Percentiles rank a stretch among this genome's conserved stretches.
Evolutionary conservation across 352 stramenopile species (phyloP).

Genomic region (Globisporangium camurandrum): DNA sequence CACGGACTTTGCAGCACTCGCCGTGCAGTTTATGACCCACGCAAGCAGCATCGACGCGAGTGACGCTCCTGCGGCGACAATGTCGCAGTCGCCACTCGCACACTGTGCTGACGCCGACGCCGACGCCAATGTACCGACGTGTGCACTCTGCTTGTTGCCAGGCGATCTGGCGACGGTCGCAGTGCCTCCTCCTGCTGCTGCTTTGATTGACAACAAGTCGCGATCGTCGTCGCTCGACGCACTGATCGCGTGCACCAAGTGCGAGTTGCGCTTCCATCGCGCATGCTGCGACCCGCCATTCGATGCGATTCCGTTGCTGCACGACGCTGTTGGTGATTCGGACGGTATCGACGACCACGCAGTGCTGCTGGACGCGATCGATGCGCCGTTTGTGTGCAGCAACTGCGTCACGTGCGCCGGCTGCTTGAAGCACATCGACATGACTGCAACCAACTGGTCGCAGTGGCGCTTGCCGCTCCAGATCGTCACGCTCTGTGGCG

Average conservation of each 20-base stretch:
- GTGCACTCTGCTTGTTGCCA: constrained; percentile 20
- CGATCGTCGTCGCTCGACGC: no score
- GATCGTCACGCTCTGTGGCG: constrained; percentile 51
- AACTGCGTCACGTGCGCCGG: constrained; percentile 57
- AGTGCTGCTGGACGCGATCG: constrained; percentile 53
- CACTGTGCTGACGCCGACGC: background rate
- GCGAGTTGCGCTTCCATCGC: constrained; percentile 39
- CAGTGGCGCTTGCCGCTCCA: constrained; percentile 61
- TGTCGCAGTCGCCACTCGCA: background rate
- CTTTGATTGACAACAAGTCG: background rate
- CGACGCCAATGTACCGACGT: background rate
- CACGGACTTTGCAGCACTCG: constrained; percentile 9
- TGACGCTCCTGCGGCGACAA: background rate
- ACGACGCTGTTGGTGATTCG: no score
- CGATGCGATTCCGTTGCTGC: constrained; percentile 39
- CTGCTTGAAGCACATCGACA: constrained; percentile 20
- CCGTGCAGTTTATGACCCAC: constrained; percentile 3
- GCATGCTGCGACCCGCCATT: constrained; percentile 78
- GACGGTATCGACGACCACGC: constrained; percentile 45
- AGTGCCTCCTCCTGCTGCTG: no score
- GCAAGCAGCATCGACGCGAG: background rate
- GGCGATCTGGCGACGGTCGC: no score
- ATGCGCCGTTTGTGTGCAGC: constrained; percentile 64
- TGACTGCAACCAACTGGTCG: constrained; percentile 29
- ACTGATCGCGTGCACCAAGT: constrained; percentile 53